These are phyloP conservation scores for Ophiosphaerella narmari DNA, from an alignment of 2,329 filamentous ascomycete species.

Conservation along the genomic window DNA sequence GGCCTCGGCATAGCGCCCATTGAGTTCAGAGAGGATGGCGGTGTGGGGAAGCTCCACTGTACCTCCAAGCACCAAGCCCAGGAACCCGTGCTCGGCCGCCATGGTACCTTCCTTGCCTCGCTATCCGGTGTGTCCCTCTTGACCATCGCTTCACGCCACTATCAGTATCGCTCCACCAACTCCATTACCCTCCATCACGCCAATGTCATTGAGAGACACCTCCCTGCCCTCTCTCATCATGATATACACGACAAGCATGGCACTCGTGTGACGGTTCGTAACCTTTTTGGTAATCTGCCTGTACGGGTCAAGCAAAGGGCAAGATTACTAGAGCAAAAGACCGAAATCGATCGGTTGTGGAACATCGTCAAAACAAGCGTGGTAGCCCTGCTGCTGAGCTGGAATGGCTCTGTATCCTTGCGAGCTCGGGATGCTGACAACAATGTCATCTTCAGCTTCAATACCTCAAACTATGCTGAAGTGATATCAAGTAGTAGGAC, in stretches of 20 bases:
- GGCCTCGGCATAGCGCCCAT: constrained; percentile 73
- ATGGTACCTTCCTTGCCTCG: constrained; percentile 78
- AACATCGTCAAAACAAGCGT: constrained; percentile 63
- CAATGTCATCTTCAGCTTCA: constrained; percentile 43
- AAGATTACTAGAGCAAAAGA: constrained; percentile 54
- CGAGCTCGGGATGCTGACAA: constrained; percentile 60
- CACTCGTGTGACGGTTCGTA: constrained; percentile 74
- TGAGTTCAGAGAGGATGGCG: constrained; percentile 74
- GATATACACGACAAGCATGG: constrained; percentile 65
- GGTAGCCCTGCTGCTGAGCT: constrained; percentile 71
- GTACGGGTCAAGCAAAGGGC: constrained; percentile 84
- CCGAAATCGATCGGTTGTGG: constrained; percentile 67
- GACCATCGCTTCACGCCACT: constrained; percentile 73
- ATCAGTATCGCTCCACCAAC: constrained; percentile 63
- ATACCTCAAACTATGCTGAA: constrained; percentile 8
- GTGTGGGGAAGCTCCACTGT: constrained; percentile 76
- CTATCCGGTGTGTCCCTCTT: constrained; percentile 77
- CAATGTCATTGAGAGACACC: constrained; percentile 65
- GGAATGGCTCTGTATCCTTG: constrained; percentile 62
- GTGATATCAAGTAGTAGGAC: neutral
- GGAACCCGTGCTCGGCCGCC: constrained; percentile 63
- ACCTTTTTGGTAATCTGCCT: constrained; percentile 88
- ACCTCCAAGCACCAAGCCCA: constrained; percentile 67
- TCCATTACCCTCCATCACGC: constrained; percentile 73
- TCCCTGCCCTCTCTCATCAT: constrained; percentile 64